Conservation (phyloP, 2,329 filamentous ascomycete genomes). For the Sporothrix humicola region DNA sequence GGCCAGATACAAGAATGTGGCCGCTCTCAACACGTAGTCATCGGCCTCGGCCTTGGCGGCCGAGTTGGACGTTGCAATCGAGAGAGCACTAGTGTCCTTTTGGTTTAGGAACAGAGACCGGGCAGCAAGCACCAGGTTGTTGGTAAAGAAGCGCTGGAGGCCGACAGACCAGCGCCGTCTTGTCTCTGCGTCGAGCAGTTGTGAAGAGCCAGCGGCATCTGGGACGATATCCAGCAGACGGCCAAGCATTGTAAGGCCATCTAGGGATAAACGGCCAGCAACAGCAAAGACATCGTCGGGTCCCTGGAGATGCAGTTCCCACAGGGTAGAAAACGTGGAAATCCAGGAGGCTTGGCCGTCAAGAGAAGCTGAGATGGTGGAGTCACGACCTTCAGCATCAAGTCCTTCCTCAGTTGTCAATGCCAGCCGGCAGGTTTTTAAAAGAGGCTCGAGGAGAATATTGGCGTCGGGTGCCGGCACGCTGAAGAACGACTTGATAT, state of each 20-base stretch:
- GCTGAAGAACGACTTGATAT: slow-evolving; percentile 63
- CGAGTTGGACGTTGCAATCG: slow-evolving; percentile 9
- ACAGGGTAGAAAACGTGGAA: slow-evolving; percentile 53
- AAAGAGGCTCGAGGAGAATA: slow-evolving; percentile 52
- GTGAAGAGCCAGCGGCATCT: neutral
- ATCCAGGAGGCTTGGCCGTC: slow-evolving; percentile 56
- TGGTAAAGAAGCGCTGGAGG: slow-evolving; percentile 56
- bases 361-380: neutral
- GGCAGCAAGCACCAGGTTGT: slow-evolving; percentile 59
- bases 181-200: slow-evolving; percentile 39
- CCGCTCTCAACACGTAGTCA: slow-evolving; percentile 45
- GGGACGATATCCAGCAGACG: slow-evolving; percentile 43
- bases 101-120: slow-evolving; percentile 54
- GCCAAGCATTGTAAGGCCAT: slow-evolving; percentile 49
- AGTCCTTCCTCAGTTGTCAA: slow-evolving; percentile 41
- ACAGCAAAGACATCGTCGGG: slow-evolving; percentile 56
- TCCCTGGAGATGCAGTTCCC: slow-evolving; percentile 61
- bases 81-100: slow-evolving; percentile 41
- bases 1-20: slow-evolving; percentile 54
- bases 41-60: neutral
- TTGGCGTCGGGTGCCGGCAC: slow-evolving; percentile 55
- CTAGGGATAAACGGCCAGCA: slow-evolving; percentile 53
- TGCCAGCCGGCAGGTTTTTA: slow-evolving; percentile 53
- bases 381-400: neutral
- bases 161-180: slow-evolving; percentile 53